phyloP scores from a whole-genome alignment of 495 filamentous ascomycete genomes.

The Penicillium ucsense region DNA sequence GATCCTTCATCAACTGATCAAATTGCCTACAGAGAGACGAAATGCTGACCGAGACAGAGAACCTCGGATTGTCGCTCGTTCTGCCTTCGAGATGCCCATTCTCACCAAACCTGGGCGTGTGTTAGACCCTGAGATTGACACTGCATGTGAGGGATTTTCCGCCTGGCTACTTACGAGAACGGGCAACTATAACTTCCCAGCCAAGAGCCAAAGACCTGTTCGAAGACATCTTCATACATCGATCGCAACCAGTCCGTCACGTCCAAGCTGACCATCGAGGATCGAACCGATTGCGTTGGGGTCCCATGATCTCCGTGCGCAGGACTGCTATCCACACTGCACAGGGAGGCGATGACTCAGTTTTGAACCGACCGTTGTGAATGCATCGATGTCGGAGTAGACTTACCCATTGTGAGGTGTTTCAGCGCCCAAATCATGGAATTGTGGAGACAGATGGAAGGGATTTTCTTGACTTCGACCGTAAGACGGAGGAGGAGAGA shows the following conservation, averaged over 20 bases:
- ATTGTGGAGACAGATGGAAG: neutral
- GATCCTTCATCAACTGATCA: conserved; percentile 12
- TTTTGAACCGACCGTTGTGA: neutral
- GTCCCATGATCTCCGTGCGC: neutral
- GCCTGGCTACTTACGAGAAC: conserved; percentile 7
- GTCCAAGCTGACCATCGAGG: neutral
- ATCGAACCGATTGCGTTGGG: neutral
- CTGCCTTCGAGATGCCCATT: conserved; percentile 1
- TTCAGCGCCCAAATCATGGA: neutral
- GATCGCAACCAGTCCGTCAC: conserved; percentile 6
- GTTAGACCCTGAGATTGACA: neutral
- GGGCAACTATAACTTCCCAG: conserved; percentile 13
- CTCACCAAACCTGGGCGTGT: conserved; percentile 5
- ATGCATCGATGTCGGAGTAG: neutral
- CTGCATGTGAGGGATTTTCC: no score
- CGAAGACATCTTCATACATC: conserved; percentile 11
- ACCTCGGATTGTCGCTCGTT: neutral
- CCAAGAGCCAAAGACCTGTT: conserved; percentile 13
- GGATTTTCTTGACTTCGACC: neutral
- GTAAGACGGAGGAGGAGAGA: neutral
- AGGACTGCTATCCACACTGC: neutral
- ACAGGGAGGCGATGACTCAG: neutral
- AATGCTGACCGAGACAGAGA: conserved; percentile 10
- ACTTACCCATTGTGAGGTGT: neutral
- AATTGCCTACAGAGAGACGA: conserved; percentile 9